Evolutionary conservation across 2,329 filamentous ascomycete species (phyloP), one percentile per base, ranked within the genome.

Genomic region (Clarireedia homoeocarpa): DNA sequence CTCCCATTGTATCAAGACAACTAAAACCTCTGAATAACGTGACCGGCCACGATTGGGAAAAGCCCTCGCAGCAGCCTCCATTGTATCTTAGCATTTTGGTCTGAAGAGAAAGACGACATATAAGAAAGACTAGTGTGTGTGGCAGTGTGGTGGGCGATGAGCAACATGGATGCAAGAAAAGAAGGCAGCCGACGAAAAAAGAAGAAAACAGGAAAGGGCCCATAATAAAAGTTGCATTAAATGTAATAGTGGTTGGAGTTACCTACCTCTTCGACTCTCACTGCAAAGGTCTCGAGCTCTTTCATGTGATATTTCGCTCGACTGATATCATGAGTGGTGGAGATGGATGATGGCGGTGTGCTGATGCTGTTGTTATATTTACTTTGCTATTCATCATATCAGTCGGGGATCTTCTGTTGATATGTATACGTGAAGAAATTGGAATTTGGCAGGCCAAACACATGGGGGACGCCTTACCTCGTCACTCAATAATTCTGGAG

Each of bases 1-100:
- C 30, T 61, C 62, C 63, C 63, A 65, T 46, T 57, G 58, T 20
- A 64, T 54, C 17, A 64, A 46, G 9, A 65, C 48, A 12, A 61
- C 62, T 40, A 61, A 56, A 23, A 64, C 59, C 54, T 61, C 53
- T 23, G 52, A 57, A 51, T 65, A 65, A 40, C 63, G 61, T 24
- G 57, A 56, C n/a, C 59, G 58, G 6, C 59, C 59, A 46, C 53
- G 56, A 51, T 59, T 63, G 24, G 63, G 63, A 15, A 65, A 63
- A 6, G 61, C 63, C 34, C 63, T 58, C 45, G 56, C 54, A 23
- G 62, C 61, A 51, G 63, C 61, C 62, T 65, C 23, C 17, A 49
- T 50, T 39, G 40, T n/a, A 55, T 39, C 42, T 55, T 55, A 55
- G 52, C 52, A 55, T 55, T 55, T 55, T 55, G 52, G 24, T 27